These are phyloP conservation scores for Arachis monticola DNA, from an alignment of 331 rosid species.

Conservation along the genomic window DNA sequence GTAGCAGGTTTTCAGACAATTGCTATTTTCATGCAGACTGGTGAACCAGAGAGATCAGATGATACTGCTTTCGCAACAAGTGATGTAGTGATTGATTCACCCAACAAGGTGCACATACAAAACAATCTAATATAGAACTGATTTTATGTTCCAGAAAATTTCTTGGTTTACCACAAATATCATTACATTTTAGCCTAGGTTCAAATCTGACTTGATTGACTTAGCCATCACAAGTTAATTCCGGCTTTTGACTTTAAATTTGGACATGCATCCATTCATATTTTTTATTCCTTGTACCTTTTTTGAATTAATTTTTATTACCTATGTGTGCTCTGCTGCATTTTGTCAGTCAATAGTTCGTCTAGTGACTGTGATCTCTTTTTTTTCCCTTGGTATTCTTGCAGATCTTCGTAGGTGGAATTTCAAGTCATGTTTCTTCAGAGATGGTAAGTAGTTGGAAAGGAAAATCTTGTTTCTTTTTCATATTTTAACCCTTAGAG, in stretches of 20 bases:
- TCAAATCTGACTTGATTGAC: not conserved
- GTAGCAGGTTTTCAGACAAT: conserved; percentile 99
- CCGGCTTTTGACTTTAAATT: conserved; percentile 5
- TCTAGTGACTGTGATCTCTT: conserved; percentile 22
- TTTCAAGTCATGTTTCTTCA: conserved; percentile 74
- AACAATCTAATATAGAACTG: conserved; percentile 23
- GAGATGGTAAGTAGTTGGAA: conserved; percentile 63
- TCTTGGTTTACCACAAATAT: not conserved
- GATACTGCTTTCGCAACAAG: conserved; percentile 61
- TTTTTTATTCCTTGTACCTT: not conserved
- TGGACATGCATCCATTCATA: not conserved
- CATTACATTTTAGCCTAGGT: not conserved
- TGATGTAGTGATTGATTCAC: conserved; percentile 80
- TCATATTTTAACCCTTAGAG: not conserved
- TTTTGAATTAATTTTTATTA: not conserved
- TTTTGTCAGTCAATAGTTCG: not conserved
- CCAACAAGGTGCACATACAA: conserved; percentile 71
- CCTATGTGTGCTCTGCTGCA: not conserved
- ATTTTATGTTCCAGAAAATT: conserved; percentile 8
- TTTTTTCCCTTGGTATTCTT: conserved; percentile 12
- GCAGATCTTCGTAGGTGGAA: conserved; percentile 94
- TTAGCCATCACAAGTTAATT: not conserved
- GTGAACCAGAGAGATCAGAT: conserved; percentile 63
- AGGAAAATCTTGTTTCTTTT: conserved; percentile 9
- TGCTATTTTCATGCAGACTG: conserved; percentile 99